Conservation (phyloP, 495 filamentous ascomycete species). For the Niebla homalea region DNA sequence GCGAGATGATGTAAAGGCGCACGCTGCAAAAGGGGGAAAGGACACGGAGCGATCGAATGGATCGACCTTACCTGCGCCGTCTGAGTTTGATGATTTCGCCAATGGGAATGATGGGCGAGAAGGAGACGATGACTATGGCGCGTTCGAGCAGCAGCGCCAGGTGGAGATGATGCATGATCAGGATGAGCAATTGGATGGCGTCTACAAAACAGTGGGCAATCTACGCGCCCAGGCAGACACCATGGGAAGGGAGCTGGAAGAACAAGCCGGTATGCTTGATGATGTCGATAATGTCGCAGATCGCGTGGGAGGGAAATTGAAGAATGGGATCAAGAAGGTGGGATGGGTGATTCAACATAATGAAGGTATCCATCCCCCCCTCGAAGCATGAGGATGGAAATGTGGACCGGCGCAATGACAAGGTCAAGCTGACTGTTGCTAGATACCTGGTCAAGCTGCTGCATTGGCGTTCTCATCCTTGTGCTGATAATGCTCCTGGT, state of each 20-base stretch:
- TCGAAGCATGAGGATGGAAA: not conserved
- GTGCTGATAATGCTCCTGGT: constrained; percentile 76
- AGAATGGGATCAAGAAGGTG: constrained; percentile 75
- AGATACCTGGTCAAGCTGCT: constrained; percentile 82
- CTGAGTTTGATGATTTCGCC: constrained; percentile 42
- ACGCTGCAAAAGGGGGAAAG: constrained; percentile 29
- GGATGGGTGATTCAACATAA: constrained; percentile 76
- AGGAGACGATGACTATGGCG: constrained; percentile 59
- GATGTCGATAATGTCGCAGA: constrained; percentile 71
- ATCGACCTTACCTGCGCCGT: constrained; percentile 52
- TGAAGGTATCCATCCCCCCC: constrained; percentile 46
- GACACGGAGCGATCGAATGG: constrained; percentile 18
- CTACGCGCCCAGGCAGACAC: constrained; percentile 77
- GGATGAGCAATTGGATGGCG: constrained; percentile 82
- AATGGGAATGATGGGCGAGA: constrained; percentile 9
- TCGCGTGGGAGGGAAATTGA: constrained; percentile 72
- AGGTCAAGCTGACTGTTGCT: constrained; percentile 18
- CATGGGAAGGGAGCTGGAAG: constrained; percentile 92
- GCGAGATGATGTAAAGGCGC: constrained; percentile 58
- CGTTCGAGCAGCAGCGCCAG: constrained; percentile 87
- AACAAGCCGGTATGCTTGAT: constrained; percentile 72
- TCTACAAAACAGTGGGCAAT: constrained; percentile 85
- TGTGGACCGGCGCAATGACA: constrained; percentile 2
- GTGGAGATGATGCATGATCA: constrained; percentile 86
- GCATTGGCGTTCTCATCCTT: constrained; percentile 73